Conservation (phyloP, 148 eudicot species). For the Beta vulgaris region DNA sequence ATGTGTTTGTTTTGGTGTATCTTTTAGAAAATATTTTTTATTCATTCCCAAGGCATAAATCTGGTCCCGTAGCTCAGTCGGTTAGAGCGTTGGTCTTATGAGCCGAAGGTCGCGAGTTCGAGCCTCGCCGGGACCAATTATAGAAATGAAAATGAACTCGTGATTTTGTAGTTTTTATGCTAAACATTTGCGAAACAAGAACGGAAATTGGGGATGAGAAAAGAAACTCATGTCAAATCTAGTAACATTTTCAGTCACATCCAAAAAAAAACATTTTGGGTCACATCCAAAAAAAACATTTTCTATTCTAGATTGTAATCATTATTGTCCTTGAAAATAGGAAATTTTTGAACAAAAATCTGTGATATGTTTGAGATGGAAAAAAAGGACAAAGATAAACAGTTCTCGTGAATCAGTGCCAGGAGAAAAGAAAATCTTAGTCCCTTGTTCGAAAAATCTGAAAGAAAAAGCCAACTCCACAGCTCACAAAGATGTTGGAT, state of each 20-base stretch:
- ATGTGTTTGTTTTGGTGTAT: no score
- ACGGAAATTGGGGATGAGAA: background rate
- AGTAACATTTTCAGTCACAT: background rate
- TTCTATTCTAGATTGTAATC: background rate
- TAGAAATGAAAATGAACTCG: no score
- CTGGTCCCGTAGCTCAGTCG: conserved; percentile 89
- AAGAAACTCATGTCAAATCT: background rate
- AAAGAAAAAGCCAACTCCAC: no score
- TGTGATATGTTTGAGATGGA: background rate
- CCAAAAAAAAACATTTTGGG: background rate
- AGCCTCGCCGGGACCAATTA: conserved; percentile 77
- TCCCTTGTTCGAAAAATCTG: no score
- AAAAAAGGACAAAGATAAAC: background rate
- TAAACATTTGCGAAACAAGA: no score
- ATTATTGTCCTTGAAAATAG: background rate
- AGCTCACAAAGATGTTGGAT: no score
- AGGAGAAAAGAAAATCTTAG: background rate
- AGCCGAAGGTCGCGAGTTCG: conserved; percentile 99
- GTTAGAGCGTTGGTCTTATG: conserved; percentile 99
- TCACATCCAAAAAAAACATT: no score
- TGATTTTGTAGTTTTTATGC: no score
- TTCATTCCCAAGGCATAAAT: background rate
- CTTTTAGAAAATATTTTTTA: no score
- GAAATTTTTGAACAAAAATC: background rate
- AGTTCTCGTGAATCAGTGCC: background rate